A percentile compares a stretch with the other conserved stretches of the same genome.
Evolutionary conservation across 495 filamentous ascomycete genomes (phyloP).

Genomic region (Cenococcum geophilum): DNA sequence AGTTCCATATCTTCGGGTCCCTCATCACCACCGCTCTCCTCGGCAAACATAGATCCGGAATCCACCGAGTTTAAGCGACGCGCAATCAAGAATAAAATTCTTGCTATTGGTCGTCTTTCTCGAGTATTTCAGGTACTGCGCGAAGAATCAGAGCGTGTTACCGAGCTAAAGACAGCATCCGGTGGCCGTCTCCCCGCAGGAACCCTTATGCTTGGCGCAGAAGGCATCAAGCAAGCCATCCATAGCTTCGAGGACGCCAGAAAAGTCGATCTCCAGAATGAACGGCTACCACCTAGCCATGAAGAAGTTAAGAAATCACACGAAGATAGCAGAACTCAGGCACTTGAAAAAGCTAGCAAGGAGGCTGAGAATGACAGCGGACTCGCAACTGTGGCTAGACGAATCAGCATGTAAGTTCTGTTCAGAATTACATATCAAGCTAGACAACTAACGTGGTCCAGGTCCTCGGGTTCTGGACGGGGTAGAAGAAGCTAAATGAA

Average conservation of each 20-base stretch:
- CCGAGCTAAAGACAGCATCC: slow-evolving; percentile 93
- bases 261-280: slow-evolving; percentile 96
- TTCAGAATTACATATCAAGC: background rate
- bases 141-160: slow-evolving; percentile 94
- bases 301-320: slow-evolving; percentile 80
- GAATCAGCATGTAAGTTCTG: slow-evolving; percentile 86
- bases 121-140: slow-evolving; percentile 97
- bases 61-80: slow-evolving; percentile 86
- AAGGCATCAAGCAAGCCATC: slow-evolving; percentile 99
- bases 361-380: slow-evolving; percentile 90
- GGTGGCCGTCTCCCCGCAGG: slow-evolving; percentile 90
- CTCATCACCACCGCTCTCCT: slow-evolving; percentile 57
- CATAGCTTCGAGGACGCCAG: slow-evolving; percentile 94
- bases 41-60: slow-evolving; percentile 59
- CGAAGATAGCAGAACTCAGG: slow-evolving; percentile 71
- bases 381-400: slow-evolving; percentile 73
- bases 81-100: slow-evolving; percentile 98
- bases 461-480: slow-evolving; percentile 31
- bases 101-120: slow-evolving; percentile 92
- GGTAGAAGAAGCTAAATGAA: slow-evolving; percentile 16
- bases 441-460: slow-evolving; percentile 6
- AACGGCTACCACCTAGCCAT: slow-evolving; percentile 82
- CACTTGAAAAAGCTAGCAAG: slow-evolving; percentile 71
- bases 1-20: slow-evolving; percentile 57
- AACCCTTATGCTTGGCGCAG: slow-evolving; percentile 94